Base-by-base conservation (phyloP, 768 basidiomycete genomes). In the Russula lepida region DNA sequence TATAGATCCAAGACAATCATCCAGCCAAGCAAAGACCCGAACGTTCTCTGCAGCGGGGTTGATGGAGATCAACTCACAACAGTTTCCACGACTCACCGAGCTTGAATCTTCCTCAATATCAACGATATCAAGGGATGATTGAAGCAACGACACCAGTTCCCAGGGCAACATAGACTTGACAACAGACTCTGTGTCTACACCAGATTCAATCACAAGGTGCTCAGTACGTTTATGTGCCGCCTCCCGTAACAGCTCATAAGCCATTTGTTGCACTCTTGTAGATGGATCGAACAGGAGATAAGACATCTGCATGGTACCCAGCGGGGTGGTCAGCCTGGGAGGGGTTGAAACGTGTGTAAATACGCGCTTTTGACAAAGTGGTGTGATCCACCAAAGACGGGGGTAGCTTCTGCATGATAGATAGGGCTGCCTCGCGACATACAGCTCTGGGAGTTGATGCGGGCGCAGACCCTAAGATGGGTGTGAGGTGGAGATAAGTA, bases 1-100 rank as follows among this genome's bases (percentile, higher is more conserved):
- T 97, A 97, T 21, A 88, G 76, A 68, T 94, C 91, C 63, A 97
- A 86, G 1, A 86, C 70, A n/a, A 92, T 74, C 86, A 95, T 89
- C 94, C 93, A 97, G 2, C 80, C 82, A 9, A 97, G 79, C n/a
- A 97, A 74, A 64, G 83, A 81, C 4, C 86, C 84, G 63, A 89
- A 84, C 2, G 81, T 69, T 52, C 75, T 77, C 78, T 72, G 64
- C 11, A 59, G 65, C 69, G 27, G 6, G n/a, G 28, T 30, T 25
- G 62, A 53, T 49, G 30, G 32, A 59, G 37, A 23, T 43, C 56
- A 6, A 11, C 11, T 2, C 15, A 61, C 21, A 30, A 27, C 4
- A 19, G 3, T 9, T 39, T 25, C 27, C 33, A 33, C n/a, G 44
- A 56, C 56, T 48, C 54, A 55, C 48, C 44, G 64, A 6, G 51